Conservation (phyloP, 177 flowering plant species). For the Vitis hybrid region DNA sequence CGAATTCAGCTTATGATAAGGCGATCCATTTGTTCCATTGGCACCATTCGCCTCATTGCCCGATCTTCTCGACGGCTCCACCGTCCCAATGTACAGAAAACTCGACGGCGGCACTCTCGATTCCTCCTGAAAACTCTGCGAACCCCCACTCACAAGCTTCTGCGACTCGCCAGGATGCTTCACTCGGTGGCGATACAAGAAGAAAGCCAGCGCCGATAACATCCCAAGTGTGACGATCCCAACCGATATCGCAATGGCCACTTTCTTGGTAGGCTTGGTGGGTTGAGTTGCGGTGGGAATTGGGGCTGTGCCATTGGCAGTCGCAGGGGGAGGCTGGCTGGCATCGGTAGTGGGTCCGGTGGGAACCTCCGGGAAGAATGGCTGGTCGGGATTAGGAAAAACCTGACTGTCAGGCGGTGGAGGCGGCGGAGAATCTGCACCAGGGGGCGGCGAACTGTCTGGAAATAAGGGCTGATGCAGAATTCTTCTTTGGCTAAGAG, state of each 20-base stretch:
- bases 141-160: slow-evolving; percentile 55
- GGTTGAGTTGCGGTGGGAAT: slow-evolving; percentile 53
- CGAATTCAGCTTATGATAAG: slow-evolving; percentile 61
- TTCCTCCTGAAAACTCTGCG: slow-evolving; percentile 30
- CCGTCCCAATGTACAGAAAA: slow-evolving; percentile 76
- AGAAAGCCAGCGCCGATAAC: slow-evolving; percentile 78
- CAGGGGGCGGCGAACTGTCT: slow-evolving; percentile 51
- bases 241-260: slow-evolving; percentile 71
- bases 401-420: slow-evolving; percentile 28
- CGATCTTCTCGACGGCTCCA: slow-evolving; percentile 51
- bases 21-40: slow-evolving; percentile 43
- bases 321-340: slow-evolving; percentile 31
- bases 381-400: slow-evolving; percentile 46
- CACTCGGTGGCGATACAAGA: slow-evolving; percentile 52
- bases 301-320: slow-evolving; percentile 35
- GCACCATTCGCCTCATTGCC: slow-evolving; percentile 19
- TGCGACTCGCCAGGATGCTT: slow-evolving; percentile 53
- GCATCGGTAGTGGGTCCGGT: slow-evolving; percentile 37
- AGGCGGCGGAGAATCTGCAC: slow-evolving; percentile 29
- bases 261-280: slow-evolving; percentile 49
- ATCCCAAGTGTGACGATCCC: slow-evolving; percentile 76
- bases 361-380: slow-evolving; percentile 81
- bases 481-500: slow-evolving; percentile 45
- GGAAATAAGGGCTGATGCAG: slow-evolving; percentile 91
- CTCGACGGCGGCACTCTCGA: slow-evolving; percentile 44